Percentiles rank a stretch among this genome's conserved stretches.
Conservation (phyloP, 352 stramenopile species). For the Phytophthora cryptogea region DNA sequence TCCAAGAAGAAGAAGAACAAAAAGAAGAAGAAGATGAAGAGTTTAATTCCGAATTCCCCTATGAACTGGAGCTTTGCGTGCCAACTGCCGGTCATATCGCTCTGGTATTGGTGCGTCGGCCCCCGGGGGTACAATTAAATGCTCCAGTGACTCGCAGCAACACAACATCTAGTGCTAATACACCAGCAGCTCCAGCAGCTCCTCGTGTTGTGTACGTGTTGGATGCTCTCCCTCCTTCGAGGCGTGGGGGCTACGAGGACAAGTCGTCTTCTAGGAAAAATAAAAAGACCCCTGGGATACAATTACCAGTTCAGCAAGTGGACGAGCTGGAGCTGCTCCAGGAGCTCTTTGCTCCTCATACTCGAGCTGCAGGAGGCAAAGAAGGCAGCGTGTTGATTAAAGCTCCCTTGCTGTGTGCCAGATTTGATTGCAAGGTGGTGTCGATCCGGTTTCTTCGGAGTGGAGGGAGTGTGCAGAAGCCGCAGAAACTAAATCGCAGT, state of each 20-base stretch:
- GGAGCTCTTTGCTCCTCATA: conserved; percentile 63
- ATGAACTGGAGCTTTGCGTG: conserved; percentile 63
- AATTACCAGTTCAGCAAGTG: conserved; percentile 45
- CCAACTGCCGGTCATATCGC: conserved; percentile 59
- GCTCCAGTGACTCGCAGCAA: conserved; percentile 9
- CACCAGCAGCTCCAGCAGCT: conserved; percentile 10
- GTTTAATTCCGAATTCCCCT: conserved; percentile 27
- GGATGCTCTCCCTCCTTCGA: conserved; percentile 64
- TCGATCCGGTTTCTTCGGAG: conserved; percentile 64
- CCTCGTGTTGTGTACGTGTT: conserved; percentile 72
- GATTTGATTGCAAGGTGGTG: conserved; percentile 74
- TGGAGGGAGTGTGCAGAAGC: conserved; percentile 8
- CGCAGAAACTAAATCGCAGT: conserved; percentile 12
- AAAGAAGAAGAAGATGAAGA: conserved; percentile 6
- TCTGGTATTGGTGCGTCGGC: conserved; percentile 51
- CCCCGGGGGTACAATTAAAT: conserved; percentile 16
- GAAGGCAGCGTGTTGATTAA: conserved; percentile 71
- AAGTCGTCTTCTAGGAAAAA: conserved; percentile 32
- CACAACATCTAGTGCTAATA: conserved; percentile 7
- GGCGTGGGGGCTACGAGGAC: conserved; percentile 9
- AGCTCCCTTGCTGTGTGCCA: conserved; percentile 65
- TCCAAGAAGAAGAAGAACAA: conserved; percentile 5
- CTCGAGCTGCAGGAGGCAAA: conserved; percentile 47
- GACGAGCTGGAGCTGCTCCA: conserved; percentile 75
- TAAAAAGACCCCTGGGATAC: conserved; percentile 18